Conservation (phyloP, 2,329 filamentous ascomycete species). For the Clonostachys byssicola region DNA sequence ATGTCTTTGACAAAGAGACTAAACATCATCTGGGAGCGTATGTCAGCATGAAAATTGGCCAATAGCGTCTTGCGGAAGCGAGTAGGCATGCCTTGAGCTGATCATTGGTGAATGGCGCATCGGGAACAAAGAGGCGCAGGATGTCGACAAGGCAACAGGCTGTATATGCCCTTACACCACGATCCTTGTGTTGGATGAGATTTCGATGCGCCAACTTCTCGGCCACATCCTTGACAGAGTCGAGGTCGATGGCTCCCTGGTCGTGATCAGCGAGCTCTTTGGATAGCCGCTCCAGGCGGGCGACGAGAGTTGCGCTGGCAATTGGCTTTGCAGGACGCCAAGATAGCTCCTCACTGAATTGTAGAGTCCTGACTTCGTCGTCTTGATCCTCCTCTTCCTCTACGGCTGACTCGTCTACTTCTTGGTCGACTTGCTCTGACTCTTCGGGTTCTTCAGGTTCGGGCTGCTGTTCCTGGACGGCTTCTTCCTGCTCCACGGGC, state of each 20-base stretch:
- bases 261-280: slow-evolving; percentile 83
- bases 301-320: slow-evolving; percentile 74
- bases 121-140: slow-evolving; percentile 84
- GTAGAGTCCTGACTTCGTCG: slow-evolving; percentile 40
- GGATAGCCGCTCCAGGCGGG: slow-evolving; percentile 74
- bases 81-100: slow-evolving; percentile 67
- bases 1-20: slow-evolving; percentile 80
- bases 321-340: slow-evolving; percentile 93
- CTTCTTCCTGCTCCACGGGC: slow-evolving; percentile 9
- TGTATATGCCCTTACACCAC: slow-evolving; percentile 84
- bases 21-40: slow-evolving; percentile 73
- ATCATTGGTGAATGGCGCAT: slow-evolving; percentile 86
- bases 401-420: slow-evolving; percentile 3
- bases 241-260: slow-evolving; percentile 78
- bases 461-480: slow-evolving; percentile 4
- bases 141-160: slow-evolving; percentile 91
- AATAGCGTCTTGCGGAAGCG: neutral
- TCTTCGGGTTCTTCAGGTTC: slow-evolving; percentile 2
- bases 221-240: slow-evolving; percentile 80
- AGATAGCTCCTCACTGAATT: slow-evolving; percentile 82
- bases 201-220: slow-evolving; percentile 80
- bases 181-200: slow-evolving; percentile 86
- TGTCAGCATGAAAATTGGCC: neutral
- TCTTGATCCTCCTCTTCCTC: slow-evolving; percentile 6
- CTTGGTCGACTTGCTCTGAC: slow-evolving; percentile 3